Conservation (phyloP, 1,139 yeast genomes). For the Yamadazyma blattariae region DNA sequence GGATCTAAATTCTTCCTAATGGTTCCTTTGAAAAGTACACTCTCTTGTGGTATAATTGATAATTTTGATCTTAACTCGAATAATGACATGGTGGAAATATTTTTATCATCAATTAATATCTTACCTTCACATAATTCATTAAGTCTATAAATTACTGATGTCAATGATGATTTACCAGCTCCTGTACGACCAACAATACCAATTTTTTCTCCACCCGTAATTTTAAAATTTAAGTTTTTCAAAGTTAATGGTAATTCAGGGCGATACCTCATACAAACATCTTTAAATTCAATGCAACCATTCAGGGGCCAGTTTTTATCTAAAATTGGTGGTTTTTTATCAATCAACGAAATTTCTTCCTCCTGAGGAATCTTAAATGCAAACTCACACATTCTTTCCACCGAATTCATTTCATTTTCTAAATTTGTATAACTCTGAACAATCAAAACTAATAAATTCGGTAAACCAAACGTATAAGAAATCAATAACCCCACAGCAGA, state of each 20-base stretch:
- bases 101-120: slow-evolving; percentile 58
- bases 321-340: no score
- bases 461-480: slow-evolving; percentile 55
- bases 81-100: slow-evolving; percentile 65
- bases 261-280: slow-evolving; percentile 68
- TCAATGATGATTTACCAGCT: slow-evolving; percentile 73
- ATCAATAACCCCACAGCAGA: slow-evolving; percentile 72
- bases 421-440: slow-evolving; percentile 63
- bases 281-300: slow-evolving; percentile 53
- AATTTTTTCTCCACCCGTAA: slow-evolving; percentile 58
- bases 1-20: slow-evolving; percentile 81
- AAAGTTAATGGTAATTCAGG: slow-evolving; percentile 74
- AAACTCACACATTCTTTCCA: slow-evolving; percentile 73
- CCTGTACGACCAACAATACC: slow-evolving; percentile 84
- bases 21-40: slow-evolving; percentile 82
- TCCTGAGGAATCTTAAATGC: slow-evolving; percentile 48
- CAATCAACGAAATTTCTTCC: no score
- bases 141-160: slow-evolving; percentile 63
- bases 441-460: slow-evolving; percentile 49
- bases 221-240: slow-evolving; percentile 46
- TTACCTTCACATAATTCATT: slow-evolving; percentile 52
- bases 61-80: slow-evolving; percentile 69
- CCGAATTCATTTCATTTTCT: slow-evolving; percentile 83
- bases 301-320: slow-evolving; percentile 44
- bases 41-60: slow-evolving; percentile 93